Conservation (phyloP, 345 rosid genomes). For the Salix arbutifolia region DNA sequence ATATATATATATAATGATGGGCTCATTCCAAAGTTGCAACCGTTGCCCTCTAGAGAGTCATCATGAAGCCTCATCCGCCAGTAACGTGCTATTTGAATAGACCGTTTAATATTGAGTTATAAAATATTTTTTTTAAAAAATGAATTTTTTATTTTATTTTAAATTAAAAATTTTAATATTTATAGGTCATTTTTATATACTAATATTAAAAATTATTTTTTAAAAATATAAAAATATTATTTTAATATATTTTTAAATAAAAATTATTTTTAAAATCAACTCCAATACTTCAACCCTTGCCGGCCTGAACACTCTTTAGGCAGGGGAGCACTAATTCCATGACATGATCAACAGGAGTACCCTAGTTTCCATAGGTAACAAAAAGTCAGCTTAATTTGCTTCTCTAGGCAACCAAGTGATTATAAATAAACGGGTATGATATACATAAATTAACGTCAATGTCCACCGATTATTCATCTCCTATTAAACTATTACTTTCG, state of each 20-base stretch:
- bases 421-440: background rate
- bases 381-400: background rate
- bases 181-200: rapidly evolving
- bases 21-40: background rate
- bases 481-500: background rate
- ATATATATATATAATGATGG: background rate
- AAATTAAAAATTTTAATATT: too few relatives aligned
- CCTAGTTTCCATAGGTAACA: background rate
- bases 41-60: background rate
- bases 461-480: background rate
- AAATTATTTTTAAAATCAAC: too few relatives aligned
- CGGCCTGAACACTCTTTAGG: background rate
- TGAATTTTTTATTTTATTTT: too few relatives aligned
- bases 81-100: background rate
- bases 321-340: background rate
- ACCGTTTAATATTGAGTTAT: too few relatives aligned
- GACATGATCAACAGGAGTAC: background rate
- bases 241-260: too few relatives aligned
- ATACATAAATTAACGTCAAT: background rate
- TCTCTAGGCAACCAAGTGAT: background rate
- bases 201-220: too few relatives aligned
- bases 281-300: background rate
- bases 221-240: too few relatives aligned
- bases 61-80: background rate
- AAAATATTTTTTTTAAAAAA: too few relatives aligned